A percentile compares a stretch with the other conserved stretches of the same genome.
These are phyloP conservation scores for Boletus rubroflammeus DNA, from an alignment of 768 basidiomycete genomes.

Conservation along the genomic window DNA sequence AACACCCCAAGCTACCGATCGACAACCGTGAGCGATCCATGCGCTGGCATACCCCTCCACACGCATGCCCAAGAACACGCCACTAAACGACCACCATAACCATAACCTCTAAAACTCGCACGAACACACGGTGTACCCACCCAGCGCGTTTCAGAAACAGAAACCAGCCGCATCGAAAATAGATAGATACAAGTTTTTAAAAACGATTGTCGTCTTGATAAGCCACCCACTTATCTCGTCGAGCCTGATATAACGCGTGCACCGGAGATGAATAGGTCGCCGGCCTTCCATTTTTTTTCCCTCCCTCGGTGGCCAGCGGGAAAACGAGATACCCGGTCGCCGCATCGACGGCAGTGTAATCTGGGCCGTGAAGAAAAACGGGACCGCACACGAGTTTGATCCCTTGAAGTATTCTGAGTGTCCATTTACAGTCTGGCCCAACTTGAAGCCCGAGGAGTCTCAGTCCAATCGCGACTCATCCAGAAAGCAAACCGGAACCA, in stretches of 20 bases:
- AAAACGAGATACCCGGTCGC: neutral
- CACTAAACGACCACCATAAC: neutral
- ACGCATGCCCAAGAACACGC: neutral
- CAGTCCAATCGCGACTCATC: neutral
- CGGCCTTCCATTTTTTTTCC: neutral
- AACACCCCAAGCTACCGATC: too few relatives aligned
- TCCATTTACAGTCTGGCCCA: neutral
- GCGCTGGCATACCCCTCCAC: neutral
- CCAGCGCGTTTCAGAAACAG: neutral
- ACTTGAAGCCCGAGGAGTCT: neutral
- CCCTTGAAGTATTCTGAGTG: neutral
- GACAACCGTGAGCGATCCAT: neutral
- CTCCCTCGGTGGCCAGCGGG: constrained; percentile 6
- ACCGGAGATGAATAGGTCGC: neutral
- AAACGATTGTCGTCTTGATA: neutral
- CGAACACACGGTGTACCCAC: neutral
- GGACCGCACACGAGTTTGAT: neutral
- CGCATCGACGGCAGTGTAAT: neutral
- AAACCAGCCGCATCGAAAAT: neutral
- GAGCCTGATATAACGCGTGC: neutral
- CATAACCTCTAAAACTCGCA: too few relatives aligned
- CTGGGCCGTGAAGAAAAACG: neutral
- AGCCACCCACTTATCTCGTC: neutral
- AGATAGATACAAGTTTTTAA: neutral
- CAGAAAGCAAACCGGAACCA: neutral